Conservation (phyloP, 441 rosid genomes). For the Capsella rubella region DNA sequence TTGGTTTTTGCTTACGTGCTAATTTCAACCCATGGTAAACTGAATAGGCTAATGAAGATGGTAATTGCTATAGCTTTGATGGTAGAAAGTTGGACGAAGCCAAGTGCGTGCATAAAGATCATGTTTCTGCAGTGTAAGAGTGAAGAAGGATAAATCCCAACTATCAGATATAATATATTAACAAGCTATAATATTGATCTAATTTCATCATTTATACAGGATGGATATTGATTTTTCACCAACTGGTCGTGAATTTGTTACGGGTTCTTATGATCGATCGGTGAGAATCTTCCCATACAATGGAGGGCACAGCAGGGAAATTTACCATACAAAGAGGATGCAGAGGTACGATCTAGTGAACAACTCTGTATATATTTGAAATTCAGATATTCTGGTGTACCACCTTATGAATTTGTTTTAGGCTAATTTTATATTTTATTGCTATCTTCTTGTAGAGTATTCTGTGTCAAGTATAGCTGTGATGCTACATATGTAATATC, state of each 20-base stretch:
- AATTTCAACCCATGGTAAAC: conserved; percentile 21
- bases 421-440: not conserved
- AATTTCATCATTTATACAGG: conserved; percentile 50
- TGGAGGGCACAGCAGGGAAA: conserved; percentile 92
- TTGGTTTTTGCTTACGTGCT: not conserved
- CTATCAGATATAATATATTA: not conserved
- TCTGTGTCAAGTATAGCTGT: conserved; percentile 88
- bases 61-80: conserved; percentile 91
- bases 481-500: conserved; percentile 90
- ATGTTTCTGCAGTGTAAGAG: conserved; percentile 98
- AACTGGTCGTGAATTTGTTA: conserved; percentile 96
- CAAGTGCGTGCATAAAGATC: conserved; percentile 94
- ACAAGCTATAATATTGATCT: not conserved
- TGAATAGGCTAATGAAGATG: conserved; percentile 95
- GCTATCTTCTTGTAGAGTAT: conserved; percentile 62
- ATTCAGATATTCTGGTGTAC: conserved; percentile 18
- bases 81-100: conserved; percentile 87
- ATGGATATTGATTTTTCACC: conserved; percentile 98
- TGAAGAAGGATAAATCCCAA: conserved; percentile 43
- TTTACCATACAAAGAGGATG: conserved; percentile 98
- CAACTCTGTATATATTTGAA: not conserved
- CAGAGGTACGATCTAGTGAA: conserved; percentile 66
- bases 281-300: conserved; percentile 90
- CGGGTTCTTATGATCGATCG: conserved; percentile 97
- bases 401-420: conserved; percentile 22